Percentiles rank a stretch among this genome's conserved stretches.
These are phyloP conservation scores for Fraxinus nigra DNA, from an alignment of 305 asterid species.

Conservation along the genomic window DNA sequence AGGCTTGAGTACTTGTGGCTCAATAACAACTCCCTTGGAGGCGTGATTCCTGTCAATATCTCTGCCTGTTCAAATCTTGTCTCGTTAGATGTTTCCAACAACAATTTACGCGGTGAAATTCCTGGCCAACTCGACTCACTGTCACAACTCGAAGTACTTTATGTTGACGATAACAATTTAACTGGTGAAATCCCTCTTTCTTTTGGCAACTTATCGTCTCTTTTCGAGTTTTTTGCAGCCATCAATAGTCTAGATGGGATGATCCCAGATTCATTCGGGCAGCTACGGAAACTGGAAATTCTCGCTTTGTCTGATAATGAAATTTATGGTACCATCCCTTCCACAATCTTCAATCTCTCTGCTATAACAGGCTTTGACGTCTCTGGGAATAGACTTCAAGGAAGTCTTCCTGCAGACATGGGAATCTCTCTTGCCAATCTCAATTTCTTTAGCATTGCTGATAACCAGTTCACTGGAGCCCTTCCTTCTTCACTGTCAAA, in stretches of 20 bases:
- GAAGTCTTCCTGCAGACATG: slow-evolving; percentile 26
- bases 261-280: slow-evolving; percentile 24
- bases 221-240: slow-evolving; percentile 8
- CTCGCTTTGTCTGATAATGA: slow-evolving; percentile 16
- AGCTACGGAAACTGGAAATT: slow-evolving; percentile 9
- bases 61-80: slow-evolving; percentile 24
- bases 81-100: slow-evolving; percentile 6
- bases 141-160: slow-evolving; percentile 16
- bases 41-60: slow-evolving; percentile 23
- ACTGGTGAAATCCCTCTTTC: slow-evolving; percentile 28
- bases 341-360: slow-evolving; percentile 27
- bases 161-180: slow-evolving; percentile 17
- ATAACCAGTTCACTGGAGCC: slow-evolving; percentile 22
- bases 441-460: slow-evolving; percentile 16
- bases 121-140: slow-evolving; percentile 15
- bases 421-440: slow-evolving; percentile 21
- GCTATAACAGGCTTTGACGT: slow-evolving; percentile 17
- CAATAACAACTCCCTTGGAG: slow-evolving; percentile 15
- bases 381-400: slow-evolving; percentile 20
- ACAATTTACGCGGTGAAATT: slow-evolving; percentile 19
- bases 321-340: slow-evolving; percentile 24
- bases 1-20: slow-evolving; percentile 15
- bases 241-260: slow-evolving; percentile 21
- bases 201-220: slow-evolving; percentile 29
- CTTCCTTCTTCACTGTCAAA: slow-evolving; percentile 26